Percentiles rank a stretch among this genome's conserved stretches.
Evolutionary conservation across 805 yeast species (phyloP).

Genomic region (Ascoidea tarda): DNA sequence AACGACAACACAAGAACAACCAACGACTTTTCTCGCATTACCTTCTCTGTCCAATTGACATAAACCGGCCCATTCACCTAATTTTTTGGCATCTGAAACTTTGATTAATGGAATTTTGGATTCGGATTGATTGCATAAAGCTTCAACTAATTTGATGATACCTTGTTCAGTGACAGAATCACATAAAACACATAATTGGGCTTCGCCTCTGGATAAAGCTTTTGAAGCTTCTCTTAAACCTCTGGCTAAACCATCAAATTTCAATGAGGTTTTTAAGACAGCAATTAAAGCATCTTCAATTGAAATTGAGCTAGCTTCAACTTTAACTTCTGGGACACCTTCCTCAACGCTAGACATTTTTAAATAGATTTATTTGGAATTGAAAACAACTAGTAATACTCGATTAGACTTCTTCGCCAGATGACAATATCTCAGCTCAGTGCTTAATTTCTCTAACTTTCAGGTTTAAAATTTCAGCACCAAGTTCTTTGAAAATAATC

Average conservation of each 20-base stretch:
- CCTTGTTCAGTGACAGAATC: slow-evolving; percentile 98
- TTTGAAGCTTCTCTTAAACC: slow-evolving; percentile 99
- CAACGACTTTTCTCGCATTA: slow-evolving; percentile 99
- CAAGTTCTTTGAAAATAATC: too few relatives aligned
- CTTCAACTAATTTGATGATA: slow-evolving; percentile 95
- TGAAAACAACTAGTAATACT: slow-evolving; percentile 12
- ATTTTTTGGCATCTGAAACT: slow-evolving; percentile 98
- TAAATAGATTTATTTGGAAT: slow-evolving; percentile 11
- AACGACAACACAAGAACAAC: slow-evolving; percentile 99
- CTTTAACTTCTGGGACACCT: slow-evolving; percentile 65
- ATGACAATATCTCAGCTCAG: slow-evolving; percentile 37
- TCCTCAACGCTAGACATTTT: slow-evolving; percentile 91
- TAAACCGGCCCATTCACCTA: slow-evolving; percentile 99
- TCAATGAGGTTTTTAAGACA: slow-evolving; percentile 94
- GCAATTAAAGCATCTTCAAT: slow-evolving; percentile 97
- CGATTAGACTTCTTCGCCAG: slow-evolving; percentile 61
- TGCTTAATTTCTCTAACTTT: slow-evolving; percentile 14
- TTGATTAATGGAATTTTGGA: slow-evolving; percentile 95
- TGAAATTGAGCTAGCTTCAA: slow-evolving; percentile 77
- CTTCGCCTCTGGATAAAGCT: slow-evolving; percentile 96
- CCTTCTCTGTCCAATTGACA: slow-evolving; percentile 99
- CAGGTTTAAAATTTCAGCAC: too few relatives aligned
- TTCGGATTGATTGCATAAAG: slow-evolving; percentile 96
- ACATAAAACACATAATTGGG: slow-evolving; percentile 93
- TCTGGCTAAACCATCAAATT: slow-evolving; percentile 99